Conservation (phyloP, 345 rosid species). For the Salix koriyanagi region DNA sequence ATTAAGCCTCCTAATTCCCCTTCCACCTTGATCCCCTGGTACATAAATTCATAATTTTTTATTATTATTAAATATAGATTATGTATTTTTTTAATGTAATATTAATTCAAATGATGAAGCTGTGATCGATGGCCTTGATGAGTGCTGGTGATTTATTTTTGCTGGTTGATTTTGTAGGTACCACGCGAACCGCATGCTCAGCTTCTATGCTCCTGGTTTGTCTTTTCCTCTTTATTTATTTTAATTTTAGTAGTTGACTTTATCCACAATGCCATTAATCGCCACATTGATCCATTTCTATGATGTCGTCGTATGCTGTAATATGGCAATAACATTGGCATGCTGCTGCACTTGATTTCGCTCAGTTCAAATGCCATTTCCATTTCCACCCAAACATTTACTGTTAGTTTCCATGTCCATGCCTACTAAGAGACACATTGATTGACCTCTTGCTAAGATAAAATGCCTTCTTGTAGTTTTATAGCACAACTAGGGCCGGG, state of each 20-base stretch:
- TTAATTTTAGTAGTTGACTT: not conserved
- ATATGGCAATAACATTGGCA: not conserved
- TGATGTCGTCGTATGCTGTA: not conserved
- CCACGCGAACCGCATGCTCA: constrained; percentile 95
- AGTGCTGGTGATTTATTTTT: not conserved
- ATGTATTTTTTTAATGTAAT: not conserved
- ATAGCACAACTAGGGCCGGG: not conserved
- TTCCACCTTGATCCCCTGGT: constrained; percentile 76
- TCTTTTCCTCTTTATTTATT: constrained; percentile 6
- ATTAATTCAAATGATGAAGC: not conserved
- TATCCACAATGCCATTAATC: not conserved
- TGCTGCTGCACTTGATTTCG: not conserved
- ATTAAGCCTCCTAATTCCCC: constrained; percentile 43
- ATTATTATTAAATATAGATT: not conserved
- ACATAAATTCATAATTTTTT: not conserved
- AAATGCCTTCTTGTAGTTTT: not conserved
- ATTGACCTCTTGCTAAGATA: not conserved
- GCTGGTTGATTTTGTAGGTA: constrained; percentile 45
- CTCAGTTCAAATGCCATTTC: not conserved
- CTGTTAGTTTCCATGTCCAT: not conserved
- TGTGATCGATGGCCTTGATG: not conserved
- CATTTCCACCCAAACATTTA: not conserved
- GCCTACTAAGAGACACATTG: not conserved
- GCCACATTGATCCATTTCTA: not conserved
- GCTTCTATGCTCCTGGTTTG: constrained; percentile 97